Percentiles rank a stretch among this genome's conserved stretches.
Evolutionary conservation across 2,329 filamentous ascomycete genomes (phyloP).

Genomic region (Xylariaceae sp.): DNA sequence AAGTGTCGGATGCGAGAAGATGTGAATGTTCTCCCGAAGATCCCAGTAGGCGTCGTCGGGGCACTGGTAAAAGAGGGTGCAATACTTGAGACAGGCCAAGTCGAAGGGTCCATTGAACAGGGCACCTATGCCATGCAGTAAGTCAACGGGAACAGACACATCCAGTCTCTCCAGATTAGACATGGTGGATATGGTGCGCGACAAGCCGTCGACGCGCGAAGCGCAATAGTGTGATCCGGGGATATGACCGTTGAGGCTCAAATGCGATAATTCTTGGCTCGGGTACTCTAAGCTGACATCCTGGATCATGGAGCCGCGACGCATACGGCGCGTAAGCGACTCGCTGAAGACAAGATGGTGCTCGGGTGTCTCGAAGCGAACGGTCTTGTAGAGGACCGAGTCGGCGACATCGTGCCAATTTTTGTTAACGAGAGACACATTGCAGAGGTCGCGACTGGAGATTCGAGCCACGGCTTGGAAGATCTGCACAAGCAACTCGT

Average conservation of each 20-base stretch:
- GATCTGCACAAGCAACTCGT: conserved; percentile 36
- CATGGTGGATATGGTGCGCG: conserved; percentile 44
- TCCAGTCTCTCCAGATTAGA: conserved; percentile 44
- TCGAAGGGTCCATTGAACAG: conserved; percentile 49
- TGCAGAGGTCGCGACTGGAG: conserved; percentile 37
- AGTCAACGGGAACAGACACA: conserved; percentile 38
- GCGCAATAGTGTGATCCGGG: conserved; percentile 28
- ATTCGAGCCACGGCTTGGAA: conserved; percentile 30
- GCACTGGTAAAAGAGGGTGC: conserved; percentile 43
- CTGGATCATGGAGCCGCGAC: conserved; percentile 43
- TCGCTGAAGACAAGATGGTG: conserved; percentile 45
- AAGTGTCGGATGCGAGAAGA: conserved; percentile 45
- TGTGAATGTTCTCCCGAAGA: conserved; percentile 47
- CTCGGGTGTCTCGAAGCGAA: conserved; percentile 42
- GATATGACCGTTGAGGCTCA: conserved; percentile 34
- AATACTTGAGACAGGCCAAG: conserved; percentile 42
- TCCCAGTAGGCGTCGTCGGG: conserved; percentile 44
- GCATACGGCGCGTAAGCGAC: conserved; percentile 40
- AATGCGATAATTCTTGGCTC: conserved; percentile 36
- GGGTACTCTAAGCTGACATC: conserved; percentile 42
- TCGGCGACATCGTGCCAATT: conserved; percentile 41
- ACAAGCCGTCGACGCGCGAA: conserved; percentile 37
- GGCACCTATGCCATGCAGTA: conserved; percentile 43
- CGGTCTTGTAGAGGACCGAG: conserved; percentile 41
- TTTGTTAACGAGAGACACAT: conserved; percentile 38